phyloP scores from a whole-genome alignment of 2,329 filamentous ascomycete genomes.

The Fusarium pseudoanthophilum region DNA sequence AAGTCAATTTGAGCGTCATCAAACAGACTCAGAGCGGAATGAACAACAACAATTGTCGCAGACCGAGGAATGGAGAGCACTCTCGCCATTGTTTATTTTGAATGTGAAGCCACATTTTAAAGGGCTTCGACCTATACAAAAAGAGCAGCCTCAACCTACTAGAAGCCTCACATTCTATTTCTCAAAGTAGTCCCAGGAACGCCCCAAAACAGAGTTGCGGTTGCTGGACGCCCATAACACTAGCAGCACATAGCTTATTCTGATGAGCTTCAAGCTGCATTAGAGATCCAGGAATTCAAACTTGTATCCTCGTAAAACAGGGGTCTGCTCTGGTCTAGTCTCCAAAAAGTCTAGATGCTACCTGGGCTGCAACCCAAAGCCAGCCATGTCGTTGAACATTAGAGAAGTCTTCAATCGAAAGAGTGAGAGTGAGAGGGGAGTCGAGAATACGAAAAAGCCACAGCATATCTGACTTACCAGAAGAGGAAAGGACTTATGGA shows the following conservation, averaged over 20 bases:
- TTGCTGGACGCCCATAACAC: slow-evolving; percentile 7
- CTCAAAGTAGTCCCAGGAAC: slow-evolving; percentile 13
- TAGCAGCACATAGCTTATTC: slow-evolving; percentile 21
- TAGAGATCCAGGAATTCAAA: neutral
- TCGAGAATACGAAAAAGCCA: slow-evolving; percentile 24
- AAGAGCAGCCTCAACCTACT: slow-evolving; percentile 1
- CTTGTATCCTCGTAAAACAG: slow-evolving; percentile 1
- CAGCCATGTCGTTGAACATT: neutral
- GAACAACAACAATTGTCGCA: neutral
- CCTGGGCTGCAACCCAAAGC: slow-evolving; percentile 8
- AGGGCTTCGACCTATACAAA: neutral
- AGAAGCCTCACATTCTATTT: neutral
- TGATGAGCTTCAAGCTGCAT: neutral
- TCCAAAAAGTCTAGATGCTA: neutral
- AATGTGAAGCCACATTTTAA: neutral
- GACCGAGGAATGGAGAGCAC: neutral
- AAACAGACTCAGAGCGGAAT: neutral
- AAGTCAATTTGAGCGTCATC: neutral
- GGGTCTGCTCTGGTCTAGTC: neutral
- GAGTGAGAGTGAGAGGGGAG: neutral
- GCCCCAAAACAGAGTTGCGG: slow-evolving; percentile 25
- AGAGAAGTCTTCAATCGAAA: neutral
- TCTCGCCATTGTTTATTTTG: neutral
- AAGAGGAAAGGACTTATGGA: neutral
- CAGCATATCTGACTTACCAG: neutral